phyloP scores from a whole-genome alignment of 352 stramenopile genomes.

The Saprolegnia diclina region DNA sequence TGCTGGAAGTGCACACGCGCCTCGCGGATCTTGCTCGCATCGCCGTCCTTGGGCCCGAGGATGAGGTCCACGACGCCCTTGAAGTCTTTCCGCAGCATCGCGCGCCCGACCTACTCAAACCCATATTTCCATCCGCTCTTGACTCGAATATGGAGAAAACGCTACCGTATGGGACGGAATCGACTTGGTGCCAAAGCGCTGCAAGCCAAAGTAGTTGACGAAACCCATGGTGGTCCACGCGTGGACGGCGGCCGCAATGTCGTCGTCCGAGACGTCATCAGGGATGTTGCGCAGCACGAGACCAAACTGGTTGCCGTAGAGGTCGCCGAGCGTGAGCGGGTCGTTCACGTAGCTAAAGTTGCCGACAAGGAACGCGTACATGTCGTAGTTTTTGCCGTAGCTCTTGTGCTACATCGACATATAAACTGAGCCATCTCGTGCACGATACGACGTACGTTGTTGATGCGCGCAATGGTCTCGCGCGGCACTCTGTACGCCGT shows the following conservation, averaged over 20 bases:
- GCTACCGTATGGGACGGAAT: constrained; percentile 61
- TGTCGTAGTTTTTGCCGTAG: constrained; percentile 44
- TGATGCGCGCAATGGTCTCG: constrained; percentile 77
- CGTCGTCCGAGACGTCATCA: constrained; percentile 46
- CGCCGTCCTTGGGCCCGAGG: constrained; percentile 72
- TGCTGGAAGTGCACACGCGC: constrained; percentile 61
- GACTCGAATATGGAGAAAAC: not conserved
- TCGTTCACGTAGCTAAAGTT: constrained; percentile 88
- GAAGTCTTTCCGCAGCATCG: constrained; percentile 90
- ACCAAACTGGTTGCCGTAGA: constrained; percentile 94
- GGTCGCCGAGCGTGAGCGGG: constrained; percentile 88
- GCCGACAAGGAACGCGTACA: constrained; percentile 89
- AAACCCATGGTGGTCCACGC: constrained; percentile 86
- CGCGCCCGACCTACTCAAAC: constrained; percentile 84
- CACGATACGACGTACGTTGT: constrained; percentile 29
- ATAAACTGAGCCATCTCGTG: not conserved
- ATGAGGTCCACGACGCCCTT: constrained; percentile 88
- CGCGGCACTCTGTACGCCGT: constrained; percentile 81
- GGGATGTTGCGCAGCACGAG: constrained; percentile 91
- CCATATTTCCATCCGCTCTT: not conserved
- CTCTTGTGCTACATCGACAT: constrained; percentile 31
- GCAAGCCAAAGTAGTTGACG: constrained; percentile 98
- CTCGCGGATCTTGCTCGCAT: constrained; percentile 68
- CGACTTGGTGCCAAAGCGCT: constrained; percentile 91
- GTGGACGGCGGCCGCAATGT: constrained; percentile 57